A percentile compares a stretch with the other conserved stretches of the same genome.
Evolutionary conservation across 2,329 filamentous ascomycete species (phyloP).

Genomic region (Neofusicoccum parvum): DNA sequence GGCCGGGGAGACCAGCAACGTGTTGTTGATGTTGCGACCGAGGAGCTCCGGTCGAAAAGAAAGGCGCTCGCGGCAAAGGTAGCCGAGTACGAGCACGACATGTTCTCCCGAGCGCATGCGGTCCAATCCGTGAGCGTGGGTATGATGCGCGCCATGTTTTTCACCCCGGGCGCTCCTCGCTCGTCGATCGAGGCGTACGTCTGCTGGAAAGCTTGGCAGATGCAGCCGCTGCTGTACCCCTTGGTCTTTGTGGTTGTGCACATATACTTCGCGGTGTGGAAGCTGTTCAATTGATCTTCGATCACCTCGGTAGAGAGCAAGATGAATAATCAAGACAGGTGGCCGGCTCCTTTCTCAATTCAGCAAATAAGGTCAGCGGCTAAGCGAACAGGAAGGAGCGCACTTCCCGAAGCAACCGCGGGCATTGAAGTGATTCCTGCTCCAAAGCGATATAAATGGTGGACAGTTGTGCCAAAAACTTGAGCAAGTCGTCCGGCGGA

Average conservation of each 20-base stretch:
- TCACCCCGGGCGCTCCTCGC: slow-evolving; percentile 50
- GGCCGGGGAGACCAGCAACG: too few species aligned
- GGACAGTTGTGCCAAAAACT: too few species aligned
- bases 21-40: background rate
- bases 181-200: slow-evolving; percentile 44
- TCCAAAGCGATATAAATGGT: too few species aligned
- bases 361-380: background rate
- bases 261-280: slow-evolving; percentile 27
- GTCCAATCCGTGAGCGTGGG: slow-evolving; percentile 44
- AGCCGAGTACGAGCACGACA: slow-evolving; percentile 38
- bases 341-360: too few species aligned
- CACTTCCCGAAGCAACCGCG: too few species aligned
- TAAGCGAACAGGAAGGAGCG: too few species aligned
- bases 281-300: slow-evolving; percentile 22
- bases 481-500: too few species aligned
- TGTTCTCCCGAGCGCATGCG: slow-evolving; percentile 37
- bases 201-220: background rate
- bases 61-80: slow-evolving; percentile 32
- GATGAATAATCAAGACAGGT: too few species aligned
- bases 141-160: slow-evolving; percentile 51
- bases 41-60: background rate
- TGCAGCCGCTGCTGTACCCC: slow-evolving; percentile 22
- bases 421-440: too few species aligned
- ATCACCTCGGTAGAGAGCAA: too few species aligned
- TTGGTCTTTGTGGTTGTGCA: slow-evolving; percentile 26